Percentiles rank a stretch among this genome's conserved stretches.
phyloP scores from a whole-genome alignment of 306 rosid genomes.

The Vigna mungo region DNA sequence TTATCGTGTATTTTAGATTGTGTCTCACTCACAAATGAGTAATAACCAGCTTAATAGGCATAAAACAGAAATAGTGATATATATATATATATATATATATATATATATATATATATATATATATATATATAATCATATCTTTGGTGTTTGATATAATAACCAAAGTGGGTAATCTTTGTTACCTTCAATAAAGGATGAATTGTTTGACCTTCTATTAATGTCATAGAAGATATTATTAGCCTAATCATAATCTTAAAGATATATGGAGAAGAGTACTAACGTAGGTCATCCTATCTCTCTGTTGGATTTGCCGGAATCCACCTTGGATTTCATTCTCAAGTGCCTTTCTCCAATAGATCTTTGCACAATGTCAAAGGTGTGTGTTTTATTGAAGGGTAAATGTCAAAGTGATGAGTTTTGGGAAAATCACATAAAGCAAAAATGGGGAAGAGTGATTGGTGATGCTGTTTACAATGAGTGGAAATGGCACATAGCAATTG shows the following conservation, averaged over 20 bases:
- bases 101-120: background rate
- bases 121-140: background rate
- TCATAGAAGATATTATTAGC: background rate
- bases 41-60: too few relatives aligned
- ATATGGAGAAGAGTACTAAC: constrained; percentile 45
- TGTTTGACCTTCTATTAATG: background rate
- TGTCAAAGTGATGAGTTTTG: constrained; percentile 67
- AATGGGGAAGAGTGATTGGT: constrained; percentile 67
- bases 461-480: constrained; percentile 61
- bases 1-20: background rate
- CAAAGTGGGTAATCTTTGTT: background rate
- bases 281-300: constrained; percentile 40
- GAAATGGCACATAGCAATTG: constrained; percentile 49
- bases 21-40: too few relatives aligned
- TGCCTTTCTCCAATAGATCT: constrained; percentile 69
- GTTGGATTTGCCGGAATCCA: constrained; percentile 70
- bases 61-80: background rate
- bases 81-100: too few relatives aligned
- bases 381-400: constrained; percentile 56
- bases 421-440: constrained; percentile 57
- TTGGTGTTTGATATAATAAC: background rate
- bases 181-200: background rate
- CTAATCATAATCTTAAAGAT: background rate
- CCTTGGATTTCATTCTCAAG: constrained; percentile 64
- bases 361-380: constrained; percentile 59